Evolutionary conservation across 2,329 filamentous ascomycete species (phyloP), one percentile per base, ranked within the genome.

Genomic region (Drechslerella dactyloides): DNA sequence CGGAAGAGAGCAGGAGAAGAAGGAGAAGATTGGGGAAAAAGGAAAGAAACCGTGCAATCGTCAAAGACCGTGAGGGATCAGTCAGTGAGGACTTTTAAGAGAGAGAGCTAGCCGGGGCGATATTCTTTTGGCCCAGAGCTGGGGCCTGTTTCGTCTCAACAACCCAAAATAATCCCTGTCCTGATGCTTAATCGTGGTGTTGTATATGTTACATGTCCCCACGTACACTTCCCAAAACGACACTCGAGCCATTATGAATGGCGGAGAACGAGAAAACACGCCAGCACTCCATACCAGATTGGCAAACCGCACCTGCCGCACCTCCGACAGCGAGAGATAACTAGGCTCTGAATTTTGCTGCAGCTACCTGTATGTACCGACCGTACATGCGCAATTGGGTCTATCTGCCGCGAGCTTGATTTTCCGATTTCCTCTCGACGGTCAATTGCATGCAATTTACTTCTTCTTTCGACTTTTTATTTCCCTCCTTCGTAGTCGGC

Each of bases 121-220:
- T 61, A 55, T 69, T 53, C 61, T 52, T 57, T 37, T 42, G 35
- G 46, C 35, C 44, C 50, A 51, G 46, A 48, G 44, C 44, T 48
- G 44, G 42, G 33, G 57, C 52, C 24, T 60, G 42, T 51, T 59
- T 70, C 66, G 66, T 70, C 66, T 70, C 66, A 70, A 70, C 58
- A 63, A 70, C 66, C 66, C 58, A 70, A 70, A 70, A 70, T 52
- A 60, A 63, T 70, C 66, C 66, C 59, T 70, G 66, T 70, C 46
- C 59, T 59, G 66, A 70, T 61, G 48, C 58, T 62, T 70, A 70
- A 59, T 48, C 53, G 52, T 54, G 53, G 46, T 48, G 53, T 61
- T 54, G 58, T 70, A 70, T 70, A 70, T 59, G 66, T 70, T 70
- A 70, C 66, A 70, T 70, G 54, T 52, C 42, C 62, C 58, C 58